These are phyloP conservation scores for Stagonosporopsis rhizophila DNA, from an alignment of 2,329 filamentous ascomycete genomes.

Conservation along the genomic window DNA sequence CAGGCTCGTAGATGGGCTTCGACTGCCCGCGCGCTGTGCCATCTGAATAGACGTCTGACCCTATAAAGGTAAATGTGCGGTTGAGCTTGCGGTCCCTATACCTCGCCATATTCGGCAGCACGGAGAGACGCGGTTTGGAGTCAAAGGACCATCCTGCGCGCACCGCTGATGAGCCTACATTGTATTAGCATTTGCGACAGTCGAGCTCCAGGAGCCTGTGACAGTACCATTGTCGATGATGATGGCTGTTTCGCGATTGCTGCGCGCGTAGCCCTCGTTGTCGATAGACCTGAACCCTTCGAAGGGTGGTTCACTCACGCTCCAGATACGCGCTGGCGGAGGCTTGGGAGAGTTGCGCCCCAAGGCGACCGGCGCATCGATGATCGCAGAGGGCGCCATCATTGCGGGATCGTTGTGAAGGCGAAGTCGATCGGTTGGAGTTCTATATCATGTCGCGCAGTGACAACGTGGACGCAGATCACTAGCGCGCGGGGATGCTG, in stretches of 20 bases:
- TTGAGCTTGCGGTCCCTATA: constrained; percentile 94
- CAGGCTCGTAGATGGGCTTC: constrained; percentile 87
- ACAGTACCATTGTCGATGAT: constrained; percentile 95
- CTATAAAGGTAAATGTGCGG: constrained; percentile 90
- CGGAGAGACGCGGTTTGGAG: constrained; percentile 74
- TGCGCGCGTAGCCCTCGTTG: constrained; percentile 74
- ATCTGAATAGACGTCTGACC: constrained; percentile 91
- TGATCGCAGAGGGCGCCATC: constrained; percentile 49
- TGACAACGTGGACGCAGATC: constrained; percentile 22
- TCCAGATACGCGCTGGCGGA: constrained; percentile 60
- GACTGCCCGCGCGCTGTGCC: constrained; percentile 91
- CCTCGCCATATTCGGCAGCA: constrained; percentile 91
- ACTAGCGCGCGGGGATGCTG: constrained; percentile 28
- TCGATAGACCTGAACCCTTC: constrained; percentile 64
- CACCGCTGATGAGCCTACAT: constrained; percentile 79
- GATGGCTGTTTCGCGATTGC: constrained; percentile 72
- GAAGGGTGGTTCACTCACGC: constrained; percentile 66
- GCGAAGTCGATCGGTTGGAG: constrained; percentile 13
- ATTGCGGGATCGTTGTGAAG: constrained; percentile 19
- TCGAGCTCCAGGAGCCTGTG: background rate
- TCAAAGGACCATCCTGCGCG: constrained; percentile 98
- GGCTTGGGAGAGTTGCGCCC: constrained; percentile 61
- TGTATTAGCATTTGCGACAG: constrained; percentile 23
- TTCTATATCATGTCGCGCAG: constrained; percentile 40
- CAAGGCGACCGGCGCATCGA: constrained; percentile 49